These are phyloP conservation scores for Aspergillus biplanus DNA, from an alignment of 495 filamentous ascomycete genomes.

Conservation along the genomic window DNA sequence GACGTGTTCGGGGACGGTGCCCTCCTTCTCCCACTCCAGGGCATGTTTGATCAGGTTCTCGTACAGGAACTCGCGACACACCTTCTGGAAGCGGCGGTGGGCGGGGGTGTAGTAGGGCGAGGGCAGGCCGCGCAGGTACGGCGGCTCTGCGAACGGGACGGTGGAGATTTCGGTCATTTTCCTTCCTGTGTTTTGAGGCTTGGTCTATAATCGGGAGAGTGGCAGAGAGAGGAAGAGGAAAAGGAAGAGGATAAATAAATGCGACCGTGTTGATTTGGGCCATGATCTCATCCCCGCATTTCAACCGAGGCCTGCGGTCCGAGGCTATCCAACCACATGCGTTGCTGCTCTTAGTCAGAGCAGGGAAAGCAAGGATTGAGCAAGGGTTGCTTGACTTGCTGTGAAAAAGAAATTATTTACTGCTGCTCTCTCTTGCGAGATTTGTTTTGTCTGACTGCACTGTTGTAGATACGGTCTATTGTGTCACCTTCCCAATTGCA, in stretches of 20 bases:
- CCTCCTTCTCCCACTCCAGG: conserved; percentile 67
- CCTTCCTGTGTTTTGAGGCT: not conserved
- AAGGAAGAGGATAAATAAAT: not conserved
- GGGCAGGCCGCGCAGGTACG: conserved; percentile 69
- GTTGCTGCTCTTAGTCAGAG: not conserved
- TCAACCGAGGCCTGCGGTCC: conserved; percentile 16
- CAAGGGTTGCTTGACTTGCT: too few relatives aligned
- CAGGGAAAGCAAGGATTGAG: too few relatives aligned
- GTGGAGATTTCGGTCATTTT: conserved; percentile 40
- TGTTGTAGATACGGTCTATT: too few relatives aligned
- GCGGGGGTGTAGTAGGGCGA: conserved; percentile 68
- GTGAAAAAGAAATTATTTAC: too few relatives aligned
- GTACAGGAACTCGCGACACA: conserved; percentile 64
- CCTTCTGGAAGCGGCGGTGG: conserved; percentile 67
- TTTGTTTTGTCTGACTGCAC: too few relatives aligned
- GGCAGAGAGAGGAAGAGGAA: not conserved
- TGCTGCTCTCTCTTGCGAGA: too few relatives aligned
- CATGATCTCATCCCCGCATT: conserved; percentile 10
- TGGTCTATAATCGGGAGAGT: not conserved
- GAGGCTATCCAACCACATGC: conserved; percentile 11
- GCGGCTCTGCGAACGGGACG: conserved; percentile 75
- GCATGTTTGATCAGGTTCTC: conserved; percentile 63
- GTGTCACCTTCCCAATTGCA: too few relatives aligned
- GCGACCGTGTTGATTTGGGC: not conserved
- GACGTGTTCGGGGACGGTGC: conserved; percentile 63